Percentiles rank a stretch among this genome's conserved stretches.
phyloP scores from a whole-genome alignment of 768 basidiomycete species.

The Boletus eberwhitei region DNA sequence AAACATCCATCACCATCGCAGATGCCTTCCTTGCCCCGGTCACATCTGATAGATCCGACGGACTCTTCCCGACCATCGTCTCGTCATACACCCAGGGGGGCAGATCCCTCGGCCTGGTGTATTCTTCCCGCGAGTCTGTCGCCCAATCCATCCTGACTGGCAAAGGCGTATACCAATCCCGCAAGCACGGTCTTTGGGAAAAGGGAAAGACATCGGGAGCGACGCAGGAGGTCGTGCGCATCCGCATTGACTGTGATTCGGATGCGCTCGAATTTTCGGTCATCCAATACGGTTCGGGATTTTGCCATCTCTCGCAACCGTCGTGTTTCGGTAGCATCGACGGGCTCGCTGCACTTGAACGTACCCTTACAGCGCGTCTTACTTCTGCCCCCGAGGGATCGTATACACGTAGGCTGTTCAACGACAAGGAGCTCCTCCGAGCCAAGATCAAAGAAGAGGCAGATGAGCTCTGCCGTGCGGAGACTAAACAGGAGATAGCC shows the following conservation, averaged over 20 bases:
- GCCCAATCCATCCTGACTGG: slow-evolving; percentile 84
- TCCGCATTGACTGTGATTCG: slow-evolving; percentile 87
- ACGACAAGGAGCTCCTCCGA: slow-evolving; percentile 72
- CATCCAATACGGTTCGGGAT: slow-evolving; percentile 84
- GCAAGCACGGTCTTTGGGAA: slow-evolving; percentile 93
- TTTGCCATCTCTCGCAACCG: slow-evolving; percentile 85
- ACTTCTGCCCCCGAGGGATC: slow-evolving; percentile 81
- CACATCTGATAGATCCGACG: slow-evolving; percentile 84
- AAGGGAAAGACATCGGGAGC: slow-evolving; percentile 97
- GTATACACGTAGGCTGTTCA: slow-evolving; percentile 86
- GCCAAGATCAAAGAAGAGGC: slow-evolving; percentile 99
- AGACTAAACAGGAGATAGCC: slow-evolving; percentile 76
- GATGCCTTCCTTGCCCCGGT: slow-evolving; percentile 86
- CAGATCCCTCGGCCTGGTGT: slow-evolving; percentile 86
- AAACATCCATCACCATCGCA: slow-evolving; percentile 63
- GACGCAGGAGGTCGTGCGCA: slow-evolving; percentile 80
- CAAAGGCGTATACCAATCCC: slow-evolving; percentile 92
- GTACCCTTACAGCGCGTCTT: slow-evolving; percentile 68
- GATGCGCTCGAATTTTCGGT: slow-evolving; percentile 92
- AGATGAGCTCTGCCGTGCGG: slow-evolving; percentile 87
- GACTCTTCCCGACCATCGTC: slow-evolving; percentile 90
- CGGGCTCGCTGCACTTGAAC: slow-evolving; percentile 82
- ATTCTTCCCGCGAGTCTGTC: slow-evolving; percentile 86
- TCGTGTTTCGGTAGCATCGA: slow-evolving; percentile 85
- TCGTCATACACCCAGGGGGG: slow-evolving; percentile 65